A percentile compares a stretch with the other conserved stretches of the same genome.
Conservation (phyloP, 768 basidiomycete species). For the Daedaleopsis sinensis region DNA sequence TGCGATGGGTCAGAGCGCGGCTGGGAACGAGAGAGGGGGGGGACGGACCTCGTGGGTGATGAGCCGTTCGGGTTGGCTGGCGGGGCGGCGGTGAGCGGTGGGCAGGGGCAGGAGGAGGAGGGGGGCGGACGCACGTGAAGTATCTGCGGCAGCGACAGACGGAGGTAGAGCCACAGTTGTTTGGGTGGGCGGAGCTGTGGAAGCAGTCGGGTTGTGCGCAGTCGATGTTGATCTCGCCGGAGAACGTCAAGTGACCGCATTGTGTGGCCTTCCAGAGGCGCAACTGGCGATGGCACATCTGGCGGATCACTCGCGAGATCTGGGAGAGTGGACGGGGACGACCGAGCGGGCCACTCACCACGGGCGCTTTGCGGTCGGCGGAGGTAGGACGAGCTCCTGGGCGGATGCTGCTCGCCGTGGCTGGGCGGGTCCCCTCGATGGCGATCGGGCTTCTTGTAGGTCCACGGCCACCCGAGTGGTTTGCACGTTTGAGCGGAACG, state of each 20-base stretch:
- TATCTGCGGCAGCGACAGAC: conserved; percentile 55
- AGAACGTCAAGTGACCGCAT: conserved; percentile 62
- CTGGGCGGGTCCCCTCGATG: conserved; percentile 13
- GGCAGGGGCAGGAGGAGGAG: conserved; percentile 1
- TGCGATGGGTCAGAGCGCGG: neutral
- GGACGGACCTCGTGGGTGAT: conserved; percentile 46
- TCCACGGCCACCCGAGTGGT: conserved; percentile 19
- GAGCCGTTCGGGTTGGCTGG: conserved; percentile 58
- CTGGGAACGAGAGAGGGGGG: neutral
- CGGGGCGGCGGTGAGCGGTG: conserved; percentile 8
- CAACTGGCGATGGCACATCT: conserved; percentile 71
- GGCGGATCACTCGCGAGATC: conserved; percentile 4
- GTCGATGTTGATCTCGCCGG: conserved; percentile 50
- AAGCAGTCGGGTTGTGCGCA: conserved; percentile 50
- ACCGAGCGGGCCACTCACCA: conserved; percentile 25
- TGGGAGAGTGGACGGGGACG: conserved; percentile 3
- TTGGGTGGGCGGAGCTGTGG: conserved; percentile 53
- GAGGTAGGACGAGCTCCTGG: conserved; percentile 35
- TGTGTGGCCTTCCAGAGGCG: conserved; percentile 48
- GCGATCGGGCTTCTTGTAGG: conserved; percentile 23
- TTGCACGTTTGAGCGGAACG: too few species aligned
- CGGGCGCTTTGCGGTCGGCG: conserved; percentile 35
- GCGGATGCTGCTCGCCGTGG: conserved; percentile 14
- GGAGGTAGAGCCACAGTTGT: conserved; percentile 39
- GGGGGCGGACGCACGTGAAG: conserved; percentile 43